phyloP scores from a whole-genome alignment of 2,329 filamentous ascomycete genomes.

The Rhinocladiella similis region DNA sequence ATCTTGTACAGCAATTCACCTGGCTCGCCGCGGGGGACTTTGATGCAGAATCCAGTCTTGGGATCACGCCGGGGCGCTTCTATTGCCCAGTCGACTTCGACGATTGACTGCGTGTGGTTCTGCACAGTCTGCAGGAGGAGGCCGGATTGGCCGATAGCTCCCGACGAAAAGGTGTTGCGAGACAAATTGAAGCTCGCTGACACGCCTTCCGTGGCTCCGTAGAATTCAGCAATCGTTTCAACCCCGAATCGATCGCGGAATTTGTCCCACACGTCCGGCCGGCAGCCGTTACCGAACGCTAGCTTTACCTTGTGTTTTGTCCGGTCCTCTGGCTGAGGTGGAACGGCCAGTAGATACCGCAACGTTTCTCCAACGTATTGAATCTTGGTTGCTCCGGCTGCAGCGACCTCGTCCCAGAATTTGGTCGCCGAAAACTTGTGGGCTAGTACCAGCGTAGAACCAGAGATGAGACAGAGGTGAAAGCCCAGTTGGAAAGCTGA shows the following conservation, averaged over 20 bases:
- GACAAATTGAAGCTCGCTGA: conserved; percentile 71
- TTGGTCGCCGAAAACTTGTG: conserved; percentile 69
- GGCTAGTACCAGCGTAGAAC: conserved; percentile 69
- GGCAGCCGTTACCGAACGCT: conserved; percentile 81
- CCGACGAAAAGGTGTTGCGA: conserved; percentile 70
- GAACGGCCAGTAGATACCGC: conserved; percentile 69
- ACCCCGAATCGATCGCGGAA: conserved; percentile 83
- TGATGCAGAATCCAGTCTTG: conserved; percentile 67
- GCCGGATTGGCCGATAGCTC: conserved; percentile 75
- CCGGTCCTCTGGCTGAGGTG: conserved; percentile 67
- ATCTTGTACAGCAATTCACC: conserved; percentile 65
- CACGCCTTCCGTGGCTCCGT: conserved; percentile 73
- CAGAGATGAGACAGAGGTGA: conserved; percentile 57
- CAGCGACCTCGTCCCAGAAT: conserved; percentile 73
- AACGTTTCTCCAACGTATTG: conserved; percentile 78
- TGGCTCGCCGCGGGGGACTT: conserved; percentile 59
- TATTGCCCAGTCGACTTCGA: conserved; percentile 70
- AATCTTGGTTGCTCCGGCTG: conserved; percentile 67
- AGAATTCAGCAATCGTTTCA: conserved; percentile 74
- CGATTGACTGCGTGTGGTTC: conserved; percentile 55
- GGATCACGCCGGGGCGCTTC: conserved; percentile 69
- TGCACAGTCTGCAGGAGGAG: conserved; percentile 59
- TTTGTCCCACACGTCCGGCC: conserved; percentile 80
- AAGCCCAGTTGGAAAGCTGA: conserved; percentile 74
- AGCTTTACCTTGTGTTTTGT: conserved; percentile 67